Percentiles rank a stretch among this genome's conserved stretches.
Evolutionary conservation across 2,329 filamentous ascomycete species (phyloP).

Genomic region (Pestalotiopsis sp.): DNA sequence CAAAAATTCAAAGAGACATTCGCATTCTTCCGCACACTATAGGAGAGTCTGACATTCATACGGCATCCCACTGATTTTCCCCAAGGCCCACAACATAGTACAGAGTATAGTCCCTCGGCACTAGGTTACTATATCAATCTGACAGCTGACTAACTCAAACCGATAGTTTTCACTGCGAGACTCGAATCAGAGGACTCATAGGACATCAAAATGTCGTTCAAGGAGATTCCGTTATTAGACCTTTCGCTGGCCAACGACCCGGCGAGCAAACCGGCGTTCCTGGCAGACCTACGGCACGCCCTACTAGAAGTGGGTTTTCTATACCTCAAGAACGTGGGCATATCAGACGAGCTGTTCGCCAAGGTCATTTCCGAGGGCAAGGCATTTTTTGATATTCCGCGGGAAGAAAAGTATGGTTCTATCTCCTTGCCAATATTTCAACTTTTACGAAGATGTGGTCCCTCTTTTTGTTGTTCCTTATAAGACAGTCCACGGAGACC

Average conservation of each 20-base stretch:
- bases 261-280: conserved; percentile 71
- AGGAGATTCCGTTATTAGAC: conserved; percentile 75
- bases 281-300: conserved; percentile 70
- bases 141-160: background rate
- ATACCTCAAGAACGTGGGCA: conserved; percentile 80
- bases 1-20: background rate
- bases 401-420: conserved; percentile 68
- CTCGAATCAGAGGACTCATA: background rate
- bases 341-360: conserved; percentile 65
- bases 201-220: conserved; percentile 64
- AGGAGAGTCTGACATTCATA: background rate
- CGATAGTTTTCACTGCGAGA: background rate
- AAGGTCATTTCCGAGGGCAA: conserved; percentile 69
- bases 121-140: background rate
- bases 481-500: background rate
- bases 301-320: conserved; percentile 87
- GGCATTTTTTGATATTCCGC: conserved; percentile 75
- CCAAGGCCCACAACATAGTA: background rate
- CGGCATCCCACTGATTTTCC: background rate
- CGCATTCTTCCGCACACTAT: background rate
- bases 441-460: background rate
- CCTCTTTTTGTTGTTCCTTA: too few relatives aligned
- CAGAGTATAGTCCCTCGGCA: background rate
- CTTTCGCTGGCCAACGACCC: conserved; percentile 66
- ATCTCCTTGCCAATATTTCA: conserved; percentile 2